A percentile compares a stretch with the other conserved stretches of the same genome.
phyloP scores from a whole-genome alignment of 352 stramenopile species.

The Phytopythium vexans region DNA sequence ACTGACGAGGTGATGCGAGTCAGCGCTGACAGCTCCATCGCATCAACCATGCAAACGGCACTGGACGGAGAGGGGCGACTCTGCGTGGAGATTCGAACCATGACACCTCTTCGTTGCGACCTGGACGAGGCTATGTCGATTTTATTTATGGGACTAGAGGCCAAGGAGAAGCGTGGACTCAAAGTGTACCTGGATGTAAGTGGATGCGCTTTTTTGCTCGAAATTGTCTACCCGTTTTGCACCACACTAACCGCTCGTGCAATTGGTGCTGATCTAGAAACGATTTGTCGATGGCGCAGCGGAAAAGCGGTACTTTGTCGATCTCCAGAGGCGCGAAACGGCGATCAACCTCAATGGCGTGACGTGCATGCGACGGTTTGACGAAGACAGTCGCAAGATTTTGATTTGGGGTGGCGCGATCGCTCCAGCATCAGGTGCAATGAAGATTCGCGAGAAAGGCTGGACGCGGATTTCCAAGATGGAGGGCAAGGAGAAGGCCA shows the following conservation, averaged over 20 bases:
- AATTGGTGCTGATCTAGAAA: too few relatives aligned
- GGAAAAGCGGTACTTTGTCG: neutral
- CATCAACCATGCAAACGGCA: neutral
- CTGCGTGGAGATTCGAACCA: neutral
- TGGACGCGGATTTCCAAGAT: neutral
- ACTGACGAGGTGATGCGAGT: neutral
- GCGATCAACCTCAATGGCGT: neutral
- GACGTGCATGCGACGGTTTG: neutral
- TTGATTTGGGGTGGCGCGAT: neutral
- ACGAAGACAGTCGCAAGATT: neutral
- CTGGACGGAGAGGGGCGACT: neutral
- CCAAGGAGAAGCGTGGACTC: neutral
- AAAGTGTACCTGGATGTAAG: neutral
- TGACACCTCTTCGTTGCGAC: neutral
- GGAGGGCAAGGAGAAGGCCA: neutral
- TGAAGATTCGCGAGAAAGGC: neutral
- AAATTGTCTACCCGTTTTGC: neutral
- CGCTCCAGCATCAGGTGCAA: neutral
- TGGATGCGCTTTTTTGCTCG: neutral
- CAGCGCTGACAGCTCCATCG: neutral
- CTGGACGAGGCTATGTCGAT: neutral
- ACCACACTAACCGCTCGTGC: neutral
- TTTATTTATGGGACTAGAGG: neutral
- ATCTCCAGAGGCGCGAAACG: neutral
- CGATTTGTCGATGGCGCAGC: neutral